Conservation (phyloP, 495 filamentous ascomycete species). For the Penicillium paradoxum region DNA sequence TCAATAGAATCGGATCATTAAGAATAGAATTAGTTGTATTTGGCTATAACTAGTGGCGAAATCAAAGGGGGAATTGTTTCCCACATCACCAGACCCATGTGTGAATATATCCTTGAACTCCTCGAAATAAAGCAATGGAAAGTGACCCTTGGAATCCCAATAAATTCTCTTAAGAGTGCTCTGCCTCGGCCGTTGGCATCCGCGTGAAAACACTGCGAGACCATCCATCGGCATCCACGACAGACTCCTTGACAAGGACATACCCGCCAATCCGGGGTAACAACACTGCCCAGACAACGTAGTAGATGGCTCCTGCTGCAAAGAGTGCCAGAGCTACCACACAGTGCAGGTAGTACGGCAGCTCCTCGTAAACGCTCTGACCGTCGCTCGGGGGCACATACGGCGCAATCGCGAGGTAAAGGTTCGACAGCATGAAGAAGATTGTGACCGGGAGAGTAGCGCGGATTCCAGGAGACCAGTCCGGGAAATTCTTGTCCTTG, state of each 20-base stretch:
- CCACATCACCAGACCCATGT: neutral
- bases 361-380: constrained; percentile 54
- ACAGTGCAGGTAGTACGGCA: constrained; percentile 62
- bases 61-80: too few relatives aligned
- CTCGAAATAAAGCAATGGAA: neutral
- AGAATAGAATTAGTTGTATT: neutral
- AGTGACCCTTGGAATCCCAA: too few relatives aligned
- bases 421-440: constrained; percentile 52
- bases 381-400: constrained; percentile 59
- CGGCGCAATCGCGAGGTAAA: constrained; percentile 58
- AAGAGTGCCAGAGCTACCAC: constrained; percentile 56
- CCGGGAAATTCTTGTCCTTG: constrained; percentile 34
- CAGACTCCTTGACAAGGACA: constrained; percentile 54
- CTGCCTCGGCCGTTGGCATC: constrained; percentile 18
- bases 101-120: too few relatives aligned
- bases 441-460: constrained; percentile 43
- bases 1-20: neutral
- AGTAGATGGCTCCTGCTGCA: constrained; percentile 51
- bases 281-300: constrained; percentile 51
- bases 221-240: constrained; percentile 54
- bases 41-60: neutral
- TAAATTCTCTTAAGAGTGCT: neutral
- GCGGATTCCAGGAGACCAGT: constrained; percentile 33
- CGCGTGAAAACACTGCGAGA: constrained; percentile 36
- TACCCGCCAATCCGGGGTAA: constrained; percentile 51